Evolutionary conservation across 495 filamentous ascomycete genomes (phyloP).

Genomic region (Halenospora varia): DNA sequence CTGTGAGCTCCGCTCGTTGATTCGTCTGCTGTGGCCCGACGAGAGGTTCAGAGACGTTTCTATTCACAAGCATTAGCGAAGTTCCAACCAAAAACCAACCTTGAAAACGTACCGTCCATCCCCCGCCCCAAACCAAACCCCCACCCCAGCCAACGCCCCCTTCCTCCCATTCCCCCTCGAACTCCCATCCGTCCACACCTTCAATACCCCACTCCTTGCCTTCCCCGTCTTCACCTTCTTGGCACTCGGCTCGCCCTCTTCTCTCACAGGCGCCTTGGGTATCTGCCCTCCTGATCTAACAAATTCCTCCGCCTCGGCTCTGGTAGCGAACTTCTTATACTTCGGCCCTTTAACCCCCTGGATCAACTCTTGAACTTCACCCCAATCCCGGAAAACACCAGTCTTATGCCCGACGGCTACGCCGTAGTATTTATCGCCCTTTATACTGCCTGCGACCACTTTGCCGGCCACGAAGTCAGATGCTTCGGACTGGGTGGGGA

Average conservation of each 20-base stretch:
- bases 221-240: conserved; percentile 36
- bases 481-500: conserved; percentile 71
- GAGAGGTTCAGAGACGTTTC: conserved; percentile 84
- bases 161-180: conserved; percentile 69
- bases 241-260: conserved; percentile 28
- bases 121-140: conserved; percentile 77
- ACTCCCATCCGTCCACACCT: conserved; percentile 90
- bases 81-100: neutral
- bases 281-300: conserved; percentile 45
- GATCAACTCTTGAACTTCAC: conserved; percentile 71
- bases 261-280: conserved; percentile 12
- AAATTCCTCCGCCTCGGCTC: conserved; percentile 73
- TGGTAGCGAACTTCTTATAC: conserved; percentile 74
- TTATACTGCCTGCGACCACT: conserved; percentile 30
- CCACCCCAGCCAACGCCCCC: conserved; percentile 74
- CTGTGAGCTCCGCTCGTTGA: conserved; percentile 89
- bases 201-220: conserved; percentile 44
- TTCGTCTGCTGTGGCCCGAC: conserved; percentile 78
- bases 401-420: conserved; percentile 78
- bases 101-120: conserved; percentile 58
- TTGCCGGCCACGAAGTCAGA: conserved; percentile 67
- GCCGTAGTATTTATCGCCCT: conserved; percentile 66
- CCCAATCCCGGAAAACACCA: conserved; percentile 88
- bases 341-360: conserved; percentile 72
- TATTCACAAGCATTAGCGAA: conserved; percentile 23